A percentile compares a stretch with the other conserved stretches of the same genome.
These are phyloP conservation scores for Pilaira anomala DNA, from an alignment of 192 early-diverging fungal species.

Conservation along the genomic window DNA sequence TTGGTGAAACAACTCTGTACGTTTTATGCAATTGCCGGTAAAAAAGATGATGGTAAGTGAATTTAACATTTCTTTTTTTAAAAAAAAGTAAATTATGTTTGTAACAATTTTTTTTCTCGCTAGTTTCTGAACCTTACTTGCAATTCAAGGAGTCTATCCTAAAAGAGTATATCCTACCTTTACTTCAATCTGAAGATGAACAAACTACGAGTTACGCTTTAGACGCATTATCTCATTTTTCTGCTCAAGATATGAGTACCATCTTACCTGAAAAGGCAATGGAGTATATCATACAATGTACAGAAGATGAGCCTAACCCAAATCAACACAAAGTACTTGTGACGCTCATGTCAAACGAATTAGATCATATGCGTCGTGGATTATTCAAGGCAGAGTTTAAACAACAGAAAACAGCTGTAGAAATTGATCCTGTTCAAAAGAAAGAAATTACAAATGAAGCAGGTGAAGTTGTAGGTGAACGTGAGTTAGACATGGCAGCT, in stretches of 20 bases:
- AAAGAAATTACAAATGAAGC: neutral
- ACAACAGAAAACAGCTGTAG: neutral
- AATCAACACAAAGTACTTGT: slow-evolving; percentile 38
- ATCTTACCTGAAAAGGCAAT: slow-evolving; percentile 40
- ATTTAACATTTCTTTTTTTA: neutral
- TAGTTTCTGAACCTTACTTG: slow-evolving; percentile 45
- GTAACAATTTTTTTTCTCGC: neutral
- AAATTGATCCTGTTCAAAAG: neutral
- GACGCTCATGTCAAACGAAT: slow-evolving; percentile 48
- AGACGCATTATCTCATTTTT: slow-evolving; percentile 40
- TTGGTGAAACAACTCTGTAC: slow-evolving; percentile 40
- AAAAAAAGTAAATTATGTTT: neutral
- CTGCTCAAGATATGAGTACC: slow-evolving; percentile 38
- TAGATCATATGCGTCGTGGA: slow-evolving; percentile 48
- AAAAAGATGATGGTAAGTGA: slow-evolving; percentile 48
- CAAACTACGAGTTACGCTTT: slow-evolving; percentile 36
- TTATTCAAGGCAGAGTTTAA: slow-evolving; percentile 43
- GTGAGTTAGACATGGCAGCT: slow-evolving; percentile 5
- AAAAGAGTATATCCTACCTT: slow-evolving; percentile 35
- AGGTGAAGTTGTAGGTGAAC: neutral
- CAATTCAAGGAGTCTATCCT: slow-evolving; percentile 44
- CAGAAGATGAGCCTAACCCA: slow-evolving; percentile 13
- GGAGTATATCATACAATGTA: slow-evolving; percentile 16
- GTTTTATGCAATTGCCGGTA: slow-evolving; percentile 46
- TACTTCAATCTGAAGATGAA: slow-evolving; percentile 29